Evolutionary conservation across 1,284 basidiomycete genomes (phyloP).

Genomic region (Golubevia sp.): DNA sequence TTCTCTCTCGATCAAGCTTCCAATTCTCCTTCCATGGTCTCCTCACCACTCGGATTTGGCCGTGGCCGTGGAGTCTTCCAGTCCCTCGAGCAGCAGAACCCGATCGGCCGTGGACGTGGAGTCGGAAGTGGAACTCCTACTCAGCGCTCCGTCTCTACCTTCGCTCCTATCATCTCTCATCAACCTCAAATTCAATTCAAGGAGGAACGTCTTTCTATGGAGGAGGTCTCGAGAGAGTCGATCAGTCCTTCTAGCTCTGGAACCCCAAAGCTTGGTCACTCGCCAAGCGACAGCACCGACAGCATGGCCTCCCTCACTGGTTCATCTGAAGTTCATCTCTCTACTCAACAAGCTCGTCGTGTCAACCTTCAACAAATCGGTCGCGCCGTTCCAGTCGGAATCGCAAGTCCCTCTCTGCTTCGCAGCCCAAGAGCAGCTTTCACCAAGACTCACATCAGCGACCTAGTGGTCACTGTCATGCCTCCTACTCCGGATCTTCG

Average conservation of each 20-base stretch:
- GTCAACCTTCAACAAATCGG: slow-evolving; percentile 15
- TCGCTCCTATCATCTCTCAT: neutral
- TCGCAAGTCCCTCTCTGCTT: slow-evolving; percentile 30
- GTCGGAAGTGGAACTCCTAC: neutral
- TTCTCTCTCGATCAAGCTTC: neutral
- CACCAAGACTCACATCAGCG: slow-evolving; percentile 8
- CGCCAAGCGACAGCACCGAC: no score
- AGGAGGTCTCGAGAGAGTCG: no score
- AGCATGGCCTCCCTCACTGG: no score
- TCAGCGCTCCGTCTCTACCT: neutral
- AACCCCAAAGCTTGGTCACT: no score
- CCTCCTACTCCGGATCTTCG: slow-evolving; percentile 45
- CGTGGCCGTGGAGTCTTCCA: neutral
- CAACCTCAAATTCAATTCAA: no score
- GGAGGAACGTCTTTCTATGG: no score
- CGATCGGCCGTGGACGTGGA: neutral
- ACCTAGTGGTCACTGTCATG: slow-evolving; percentile 45
- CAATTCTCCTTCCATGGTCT: neutral
- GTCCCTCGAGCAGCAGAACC: neutral
- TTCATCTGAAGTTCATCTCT: neutral
- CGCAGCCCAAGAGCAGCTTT: slow-evolving; percentile 18
- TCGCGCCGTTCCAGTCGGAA: slow-evolving; percentile 5
- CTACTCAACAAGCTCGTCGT: slow-evolving; percentile 1
- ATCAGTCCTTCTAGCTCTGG: no score
- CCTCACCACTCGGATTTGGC: neutral